These are phyloP conservation scores for Phaffomyces antillensis DNA, from an alignment of 805 yeast genomes.

Conservation along the genomic window DNA sequence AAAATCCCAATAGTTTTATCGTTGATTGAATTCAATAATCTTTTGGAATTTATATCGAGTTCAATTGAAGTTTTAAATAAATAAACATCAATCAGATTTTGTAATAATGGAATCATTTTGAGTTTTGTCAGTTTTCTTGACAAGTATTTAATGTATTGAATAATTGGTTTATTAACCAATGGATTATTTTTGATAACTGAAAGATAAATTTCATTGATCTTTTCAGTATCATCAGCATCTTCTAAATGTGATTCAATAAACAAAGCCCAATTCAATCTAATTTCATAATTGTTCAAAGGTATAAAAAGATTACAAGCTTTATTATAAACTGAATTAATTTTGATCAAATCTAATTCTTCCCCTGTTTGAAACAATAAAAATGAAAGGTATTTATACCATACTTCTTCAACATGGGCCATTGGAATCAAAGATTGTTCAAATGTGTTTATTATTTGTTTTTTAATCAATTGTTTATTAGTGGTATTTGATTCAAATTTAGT, in stretches of 20 bases:
- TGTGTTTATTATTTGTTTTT: conserved; percentile 32
- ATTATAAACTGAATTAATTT: conserved; percentile 38
- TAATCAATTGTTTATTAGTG: conserved; percentile 1
- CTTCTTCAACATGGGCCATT: conserved; percentile 45
- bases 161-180: conserved; percentile 13
- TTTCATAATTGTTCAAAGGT: conserved; percentile 7
- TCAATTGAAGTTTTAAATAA: conserved; percentile 3
- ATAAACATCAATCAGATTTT: conserved; percentile 16
- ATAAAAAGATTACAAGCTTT: conserved; percentile 43
- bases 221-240: conserved; percentile 3
- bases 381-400: conserved; percentile 62
- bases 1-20: conserved; percentile 28
- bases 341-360: conserved; percentile 20
- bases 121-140: conserved; percentile 11
- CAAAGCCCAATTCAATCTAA: conserved; percentile 19
- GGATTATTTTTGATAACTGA: conserved; percentile 9
- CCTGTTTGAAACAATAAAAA: not conserved
- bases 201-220: conserved; percentile 17
- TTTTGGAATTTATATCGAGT: not conserved
- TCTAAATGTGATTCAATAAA: conserved; percentile 13
- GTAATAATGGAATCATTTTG: conserved; percentile 1
- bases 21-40: conserved; percentile 1
- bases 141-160: conserved; percentile 18
- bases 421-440: conserved; percentile 75
- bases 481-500: conserved; percentile 13